phyloP scores from a whole-genome alignment of 2,329 filamentous ascomycete species.

The Chaetomiaceae sp. region DNA sequence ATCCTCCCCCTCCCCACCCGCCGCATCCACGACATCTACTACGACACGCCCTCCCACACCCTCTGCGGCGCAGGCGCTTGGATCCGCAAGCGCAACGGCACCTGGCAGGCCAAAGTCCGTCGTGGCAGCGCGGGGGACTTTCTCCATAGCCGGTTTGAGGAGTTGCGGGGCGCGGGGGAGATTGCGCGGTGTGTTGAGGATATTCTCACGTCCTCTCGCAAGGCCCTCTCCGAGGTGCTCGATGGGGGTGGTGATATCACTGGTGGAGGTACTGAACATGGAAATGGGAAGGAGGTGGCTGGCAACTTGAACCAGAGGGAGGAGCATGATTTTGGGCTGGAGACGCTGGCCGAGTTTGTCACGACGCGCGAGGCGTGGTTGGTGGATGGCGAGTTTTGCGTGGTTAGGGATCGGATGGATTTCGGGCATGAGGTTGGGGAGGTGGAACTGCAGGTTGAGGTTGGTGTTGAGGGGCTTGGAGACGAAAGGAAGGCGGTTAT shows the following conservation, averaged over 20 bases:
- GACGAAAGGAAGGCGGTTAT: constrained; percentile 12
- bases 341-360: constrained; percentile 16
- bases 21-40: constrained; percentile 19
- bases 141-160: constrained; percentile 11
- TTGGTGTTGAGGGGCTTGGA: not conserved
- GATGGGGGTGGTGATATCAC: too few relatives aligned
- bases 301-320: too few relatives aligned
- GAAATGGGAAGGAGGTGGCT: too few relatives aligned
- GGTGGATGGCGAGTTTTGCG: constrained; percentile 12
- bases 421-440: constrained; percentile 20
- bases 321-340: constrained; percentile 14
- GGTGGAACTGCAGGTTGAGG: constrained; percentile 16
- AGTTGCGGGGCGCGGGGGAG: not conserved
- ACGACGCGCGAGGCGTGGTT: constrained; percentile 15
- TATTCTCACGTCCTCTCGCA: not conserved
- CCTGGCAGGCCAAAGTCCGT: constrained; percentile 15
- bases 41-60: constrained; percentile 8
- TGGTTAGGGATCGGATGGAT: constrained; percentile 17
- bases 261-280: too few relatives aligned
- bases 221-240: too few relatives aligned
- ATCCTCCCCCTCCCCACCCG: constrained; percentile 4
- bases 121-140: constrained; percentile 11
- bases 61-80: constrained; percentile 6
- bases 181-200: not conserved
- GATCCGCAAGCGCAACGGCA: constrained; percentile 14